Evolutionary conservation across 306 rosid genomes (phyloP).

Genomic region (Myrica gale): DNA sequence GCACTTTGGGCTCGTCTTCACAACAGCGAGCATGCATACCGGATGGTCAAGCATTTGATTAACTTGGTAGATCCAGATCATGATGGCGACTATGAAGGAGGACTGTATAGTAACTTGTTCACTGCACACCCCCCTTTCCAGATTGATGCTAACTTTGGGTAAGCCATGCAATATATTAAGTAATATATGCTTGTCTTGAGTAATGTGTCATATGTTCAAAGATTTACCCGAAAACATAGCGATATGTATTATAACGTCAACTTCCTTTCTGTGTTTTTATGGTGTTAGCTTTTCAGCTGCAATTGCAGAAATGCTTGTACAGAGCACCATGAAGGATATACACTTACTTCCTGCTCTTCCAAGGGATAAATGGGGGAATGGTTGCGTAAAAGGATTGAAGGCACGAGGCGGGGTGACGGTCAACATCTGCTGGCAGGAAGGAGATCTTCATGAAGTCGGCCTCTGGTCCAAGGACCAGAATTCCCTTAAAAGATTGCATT

Average conservation of each 20-base stretch:
- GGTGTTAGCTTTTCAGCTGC: constrained; percentile 60
- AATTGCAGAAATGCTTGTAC: constrained; percentile 81
- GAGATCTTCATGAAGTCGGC: constrained; percentile 66
- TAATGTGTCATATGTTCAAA: neutral
- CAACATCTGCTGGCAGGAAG: constrained; percentile 77
- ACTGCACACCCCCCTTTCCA: constrained; percentile 96
- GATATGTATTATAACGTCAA: neutral
- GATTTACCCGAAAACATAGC: neutral
- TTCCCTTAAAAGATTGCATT: constrained; percentile 42
- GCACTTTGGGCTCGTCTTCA: constrained; percentile 86
- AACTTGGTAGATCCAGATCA: constrained; percentile 78
- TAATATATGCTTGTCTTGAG: neutral
- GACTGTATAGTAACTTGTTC: constrained; percentile 86
- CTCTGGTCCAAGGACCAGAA: constrained; percentile 58
- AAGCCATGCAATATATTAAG: constrained; percentile 28
- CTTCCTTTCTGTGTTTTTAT: constrained; percentile 8
- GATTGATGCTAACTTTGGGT: constrained; percentile 97
- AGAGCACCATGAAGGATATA: constrained; percentile 67
- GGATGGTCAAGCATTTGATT: constrained; percentile 85
- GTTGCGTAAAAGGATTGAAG: constrained; percentile 82
- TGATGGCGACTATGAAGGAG: constrained; percentile 75
- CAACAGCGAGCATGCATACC: constrained; percentile 80
- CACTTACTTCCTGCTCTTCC: constrained; percentile 82
- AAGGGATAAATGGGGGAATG: constrained; percentile 68
- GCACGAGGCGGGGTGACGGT: constrained; percentile 74